Evolutionary conservation across 2,329 filamentous ascomycete species (phyloP).

Genomic region (Neofusicoccum cordaticola): DNA sequence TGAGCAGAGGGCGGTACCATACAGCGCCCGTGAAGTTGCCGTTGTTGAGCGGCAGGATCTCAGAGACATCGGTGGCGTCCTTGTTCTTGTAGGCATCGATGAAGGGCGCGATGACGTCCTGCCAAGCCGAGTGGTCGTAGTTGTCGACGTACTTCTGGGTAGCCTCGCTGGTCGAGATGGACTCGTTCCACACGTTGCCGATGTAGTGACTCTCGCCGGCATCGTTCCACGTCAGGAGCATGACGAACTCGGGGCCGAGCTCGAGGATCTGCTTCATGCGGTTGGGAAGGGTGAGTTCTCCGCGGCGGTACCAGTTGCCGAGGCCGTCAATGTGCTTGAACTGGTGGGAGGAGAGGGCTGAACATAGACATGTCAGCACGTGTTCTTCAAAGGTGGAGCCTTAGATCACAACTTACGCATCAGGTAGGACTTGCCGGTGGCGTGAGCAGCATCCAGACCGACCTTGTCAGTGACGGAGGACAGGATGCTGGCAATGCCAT

Average conservation of each 20-base stretch:
- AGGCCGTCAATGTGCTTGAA: conserved; percentile 36
- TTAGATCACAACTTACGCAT: conserved; percentile 24
- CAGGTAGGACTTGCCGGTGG: conserved; percentile 36
- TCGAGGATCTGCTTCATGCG: conserved; percentile 28
- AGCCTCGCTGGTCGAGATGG: conserved; percentile 21
- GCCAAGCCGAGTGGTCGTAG: conserved; percentile 37
- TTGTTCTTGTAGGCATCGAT: conserved; percentile 37
- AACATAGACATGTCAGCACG: background rate
- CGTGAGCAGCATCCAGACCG: conserved; percentile 28
- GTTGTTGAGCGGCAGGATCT: background rate
- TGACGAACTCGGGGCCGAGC: conserved; percentile 37
- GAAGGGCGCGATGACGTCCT: conserved; percentile 35
- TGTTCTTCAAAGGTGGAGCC: conserved; percentile 1
- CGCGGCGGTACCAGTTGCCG: conserved; percentile 38
- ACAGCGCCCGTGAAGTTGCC: conserved; percentile 9
- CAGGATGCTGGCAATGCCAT: conserved; percentile 25
- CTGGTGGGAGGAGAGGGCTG: conserved; percentile 34
- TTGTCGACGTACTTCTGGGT: conserved; percentile 29
- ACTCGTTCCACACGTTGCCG: conserved; percentile 38
- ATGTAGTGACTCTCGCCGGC: conserved; percentile 41
- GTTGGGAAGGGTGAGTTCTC: conserved; percentile 36
- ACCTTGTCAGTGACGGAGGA: conserved; percentile 28
- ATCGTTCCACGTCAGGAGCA: conserved; percentile 44
- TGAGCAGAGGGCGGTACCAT: conserved; percentile 14
- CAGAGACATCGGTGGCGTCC: conserved; percentile 19